Conservation (phyloP, 306 rosid genomes). For the Pyrus betulifolia region DNA sequence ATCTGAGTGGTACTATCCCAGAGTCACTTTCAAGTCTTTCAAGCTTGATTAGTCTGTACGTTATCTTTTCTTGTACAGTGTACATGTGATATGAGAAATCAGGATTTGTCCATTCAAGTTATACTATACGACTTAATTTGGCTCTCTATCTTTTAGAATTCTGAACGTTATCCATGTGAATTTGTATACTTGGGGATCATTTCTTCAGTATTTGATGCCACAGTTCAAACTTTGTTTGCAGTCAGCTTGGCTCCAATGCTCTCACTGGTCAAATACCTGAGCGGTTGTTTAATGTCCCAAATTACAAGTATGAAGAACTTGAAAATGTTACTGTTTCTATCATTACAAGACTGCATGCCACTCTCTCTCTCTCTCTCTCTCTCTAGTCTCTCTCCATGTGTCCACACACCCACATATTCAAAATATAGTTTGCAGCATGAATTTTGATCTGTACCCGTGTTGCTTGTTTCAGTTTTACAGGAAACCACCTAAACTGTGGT, state of each 20-base stretch:
- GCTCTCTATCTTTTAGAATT: conserved; percentile 15
- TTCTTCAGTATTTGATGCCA: conserved; percentile 25
- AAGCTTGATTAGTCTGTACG: conserved; percentile 67
- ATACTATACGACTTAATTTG: background rate
- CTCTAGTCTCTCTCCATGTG: too few relatives aligned
- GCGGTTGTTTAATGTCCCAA: conserved; percentile 42
- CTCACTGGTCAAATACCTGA: conserved; percentile 74
- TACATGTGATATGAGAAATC: background rate
- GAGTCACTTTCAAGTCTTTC: conserved; percentile 61
- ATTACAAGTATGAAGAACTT: conserved; percentile 65
- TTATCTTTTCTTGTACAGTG: conserved; percentile 17
- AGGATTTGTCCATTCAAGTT: background rate
- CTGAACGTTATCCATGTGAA: conserved; percentile 1
- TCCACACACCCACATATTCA: background rate
- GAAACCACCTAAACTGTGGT: conserved; percentile 74
- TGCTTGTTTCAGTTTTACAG: conserved; percentile 69
- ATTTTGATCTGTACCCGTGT: conserved; percentile 9
- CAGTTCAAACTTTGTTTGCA: conserved; percentile 44
- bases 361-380: background rate
- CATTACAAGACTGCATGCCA: background rate
- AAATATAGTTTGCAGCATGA: background rate
- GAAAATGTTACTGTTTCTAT: background rate
- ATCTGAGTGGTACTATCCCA: conserved; percentile 70
- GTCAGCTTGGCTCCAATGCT: conserved; percentile 65
- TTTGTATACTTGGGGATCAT: conserved; percentile 1